Evolutionary conservation across 164 flowering plant genomes (phyloP).

Genomic region (Vitis rupestris): DNA sequence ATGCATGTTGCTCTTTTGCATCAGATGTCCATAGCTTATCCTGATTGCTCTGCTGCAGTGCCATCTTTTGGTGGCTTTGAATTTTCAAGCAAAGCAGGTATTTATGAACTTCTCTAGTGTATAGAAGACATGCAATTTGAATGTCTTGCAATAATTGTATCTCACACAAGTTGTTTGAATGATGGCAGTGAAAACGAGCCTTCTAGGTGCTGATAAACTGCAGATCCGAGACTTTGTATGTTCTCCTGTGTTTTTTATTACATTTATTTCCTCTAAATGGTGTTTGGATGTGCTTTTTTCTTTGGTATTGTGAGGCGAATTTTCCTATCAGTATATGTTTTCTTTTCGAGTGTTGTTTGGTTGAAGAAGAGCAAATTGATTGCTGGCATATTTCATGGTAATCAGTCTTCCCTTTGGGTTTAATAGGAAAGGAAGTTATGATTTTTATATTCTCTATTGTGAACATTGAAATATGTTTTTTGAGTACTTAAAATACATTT

Average conservation of each 20-base stretch:
- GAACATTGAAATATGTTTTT: background rate
- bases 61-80: conserved; percentile 48
- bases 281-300: background rate
- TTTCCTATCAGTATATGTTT: too few species aligned
- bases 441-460: background rate
- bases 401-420: background rate
- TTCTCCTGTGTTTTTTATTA: conserved; percentile 13
- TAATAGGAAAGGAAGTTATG: background rate
- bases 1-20: conserved; percentile 49
- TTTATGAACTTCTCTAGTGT: background rate
- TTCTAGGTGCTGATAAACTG: conserved; percentile 40
- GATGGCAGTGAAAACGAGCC: conserved; percentile 40
- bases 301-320: background rate
- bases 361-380: background rate
- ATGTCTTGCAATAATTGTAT: background rate
- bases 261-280: background rate
- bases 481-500: background rate
- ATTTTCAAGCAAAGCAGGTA: conserved; percentile 60
- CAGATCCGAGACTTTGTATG: conserved; percentile 62
- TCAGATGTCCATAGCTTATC: conserved; percentile 46
- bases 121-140: background rate
- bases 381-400: background rate
- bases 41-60: conserved; percentile 30
- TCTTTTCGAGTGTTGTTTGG: too few species aligned
- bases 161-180: conserved; percentile 8